Percentiles rank a stretch among this genome's conserved stretches.
phyloP scores from a whole-genome alignment of 2,329 filamentous ascomycete genomes.

The Epichloe hybrida region DNA sequence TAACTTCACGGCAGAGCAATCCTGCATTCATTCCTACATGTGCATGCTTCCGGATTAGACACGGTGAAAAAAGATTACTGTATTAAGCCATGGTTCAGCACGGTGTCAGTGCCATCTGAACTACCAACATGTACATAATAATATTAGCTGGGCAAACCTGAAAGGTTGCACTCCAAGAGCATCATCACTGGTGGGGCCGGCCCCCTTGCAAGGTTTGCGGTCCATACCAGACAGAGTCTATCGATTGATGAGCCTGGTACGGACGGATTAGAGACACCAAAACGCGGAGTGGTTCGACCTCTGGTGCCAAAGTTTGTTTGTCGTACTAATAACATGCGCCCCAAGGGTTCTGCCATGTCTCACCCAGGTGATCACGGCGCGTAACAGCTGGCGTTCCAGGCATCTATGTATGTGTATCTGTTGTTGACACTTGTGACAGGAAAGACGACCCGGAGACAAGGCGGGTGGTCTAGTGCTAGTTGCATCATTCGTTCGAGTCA shows the following conservation, averaged over 20 bases:
- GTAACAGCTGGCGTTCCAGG: background rate
- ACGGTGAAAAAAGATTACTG: background rate
- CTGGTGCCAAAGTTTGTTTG: background rate
- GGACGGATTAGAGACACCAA: too few species aligned
- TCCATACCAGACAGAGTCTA: conserved; percentile 2
- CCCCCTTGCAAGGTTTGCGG: conserved; percentile 1
- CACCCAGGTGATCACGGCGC: conserved; percentile 1
- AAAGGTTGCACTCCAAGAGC: background rate
- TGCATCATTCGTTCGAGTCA: background rate
- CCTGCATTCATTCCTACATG: too few species aligned
- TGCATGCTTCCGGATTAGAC: background rate
- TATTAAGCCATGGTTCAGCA: too few species aligned
- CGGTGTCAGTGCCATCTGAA: too few species aligned
- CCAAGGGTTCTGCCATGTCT: background rate
- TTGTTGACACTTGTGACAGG: background rate
- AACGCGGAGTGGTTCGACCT: too few species aligned
- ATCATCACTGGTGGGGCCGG: background rate
- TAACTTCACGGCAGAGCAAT: too few species aligned
- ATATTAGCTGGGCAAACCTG: too few species aligned
- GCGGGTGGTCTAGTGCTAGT: background rate
- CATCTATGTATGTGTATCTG: background rate
- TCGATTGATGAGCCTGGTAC: background rate
- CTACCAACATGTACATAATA: too few species aligned
- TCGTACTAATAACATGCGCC: background rate
- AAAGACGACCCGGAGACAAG: background rate